A percentile compares a stretch with the other conserved stretches of the same genome.
These are phyloP conservation scores for Paecilomyces sp. DNA, from an alignment of 2,329 filamentous ascomycete species.

Conservation along the genomic window DNA sequence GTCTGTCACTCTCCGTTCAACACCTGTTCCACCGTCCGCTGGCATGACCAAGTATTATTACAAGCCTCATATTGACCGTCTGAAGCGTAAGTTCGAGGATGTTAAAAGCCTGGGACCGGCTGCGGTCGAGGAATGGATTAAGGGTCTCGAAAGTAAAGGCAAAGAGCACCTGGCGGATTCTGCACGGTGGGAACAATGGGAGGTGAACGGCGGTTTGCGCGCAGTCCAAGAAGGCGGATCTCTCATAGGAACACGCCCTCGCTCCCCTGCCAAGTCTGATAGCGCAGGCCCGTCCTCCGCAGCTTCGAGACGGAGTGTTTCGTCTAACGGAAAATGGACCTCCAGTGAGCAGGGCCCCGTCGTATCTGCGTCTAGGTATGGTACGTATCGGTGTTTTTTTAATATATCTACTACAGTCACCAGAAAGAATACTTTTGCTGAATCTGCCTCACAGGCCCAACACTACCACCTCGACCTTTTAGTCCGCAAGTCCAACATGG, in stretches of 20 bases:
- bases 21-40: conserved; percentile 38
- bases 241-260: background rate
- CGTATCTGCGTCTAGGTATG: conserved; percentile 4
- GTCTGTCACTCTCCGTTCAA: conserved; percentile 47
- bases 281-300: background rate
- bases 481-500: conserved; percentile 1
- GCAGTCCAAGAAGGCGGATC: conserved; percentile 11
- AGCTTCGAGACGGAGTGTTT: background rate
- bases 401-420: background rate
- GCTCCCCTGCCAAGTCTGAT: background rate
- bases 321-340: conserved; percentile 2
- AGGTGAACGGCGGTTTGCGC: conserved; percentile 35
- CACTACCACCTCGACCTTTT: conserved; percentile 6
- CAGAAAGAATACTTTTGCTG: background rate
- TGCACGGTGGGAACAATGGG: conserved; percentile 70
- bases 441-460: conserved; percentile 1
- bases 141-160: conserved; percentile 61
- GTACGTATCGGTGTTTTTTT: conserved; percentile 4
- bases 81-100: conserved; percentile 56
- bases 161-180: conserved; percentile 54
- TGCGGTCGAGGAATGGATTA: conserved; percentile 69
- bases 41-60: conserved; percentile 61
- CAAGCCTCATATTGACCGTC: conserved; percentile 53
- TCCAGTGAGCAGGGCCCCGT: conserved; percentile 2
- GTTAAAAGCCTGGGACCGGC: conserved; percentile 61